A percentile compares a stretch with the other conserved stretches of the same genome.
Evolutionary conservation across 441 rosid genomes (phyloP).

Genomic region (Biscutella auriculata): DNA sequence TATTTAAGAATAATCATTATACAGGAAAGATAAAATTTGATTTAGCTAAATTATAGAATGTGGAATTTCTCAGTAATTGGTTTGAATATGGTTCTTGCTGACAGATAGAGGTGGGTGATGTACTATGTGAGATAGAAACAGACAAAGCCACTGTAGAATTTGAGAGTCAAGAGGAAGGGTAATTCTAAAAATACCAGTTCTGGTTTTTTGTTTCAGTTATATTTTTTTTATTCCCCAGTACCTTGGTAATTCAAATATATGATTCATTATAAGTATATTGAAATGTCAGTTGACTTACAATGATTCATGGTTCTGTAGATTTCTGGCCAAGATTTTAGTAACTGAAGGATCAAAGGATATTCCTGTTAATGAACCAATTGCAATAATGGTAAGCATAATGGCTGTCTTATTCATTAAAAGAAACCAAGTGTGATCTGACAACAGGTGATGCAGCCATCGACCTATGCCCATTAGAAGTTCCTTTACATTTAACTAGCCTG

Average conservation of each 20-base stretch:
- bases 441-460: neutral
- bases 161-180: constrained; percentile 97
- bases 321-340: constrained; percentile 74
- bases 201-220: neutral
- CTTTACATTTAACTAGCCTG: neutral
- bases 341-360: constrained; percentile 91
- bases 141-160: constrained; percentile 94
- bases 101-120: constrained; percentile 90
- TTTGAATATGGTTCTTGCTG: constrained; percentile 24
- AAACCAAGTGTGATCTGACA: constrained; percentile 2
- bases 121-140: constrained; percentile 90
- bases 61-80: constrained; percentile 11
- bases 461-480: neutral
- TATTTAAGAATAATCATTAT: neutral
- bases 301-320: constrained; percentile 36
- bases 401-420: neutral
- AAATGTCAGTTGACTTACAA: constrained; percentile 14
- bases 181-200: neutral
- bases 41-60: neutral
- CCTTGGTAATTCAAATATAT: constrained; percentile 3
- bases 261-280: neutral
- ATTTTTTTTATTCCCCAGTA: neutral
- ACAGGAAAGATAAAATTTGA: neutral
- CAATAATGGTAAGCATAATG: constrained; percentile 50
- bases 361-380: constrained; percentile 82